Evolutionary conservation across 2,329 filamentous ascomycete genomes (phyloP).

Genomic region (Magnaporthiopsis incrustans): DNA sequence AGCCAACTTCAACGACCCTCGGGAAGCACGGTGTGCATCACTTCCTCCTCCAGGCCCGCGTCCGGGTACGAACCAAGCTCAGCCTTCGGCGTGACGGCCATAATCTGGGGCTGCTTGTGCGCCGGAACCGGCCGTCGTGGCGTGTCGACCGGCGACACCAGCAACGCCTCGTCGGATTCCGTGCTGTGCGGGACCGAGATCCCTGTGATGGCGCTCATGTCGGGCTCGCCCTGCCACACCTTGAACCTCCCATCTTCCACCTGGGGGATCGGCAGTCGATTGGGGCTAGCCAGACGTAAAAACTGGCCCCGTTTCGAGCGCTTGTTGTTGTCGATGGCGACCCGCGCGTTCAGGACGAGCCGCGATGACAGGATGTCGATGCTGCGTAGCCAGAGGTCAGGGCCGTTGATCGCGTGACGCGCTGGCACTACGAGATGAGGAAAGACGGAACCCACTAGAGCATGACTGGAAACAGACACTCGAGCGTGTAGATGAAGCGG

Average conservation of each 20-base stretch:
- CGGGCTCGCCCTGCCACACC: background rate
- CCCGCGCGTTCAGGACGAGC: background rate
- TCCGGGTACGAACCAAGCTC: background rate
- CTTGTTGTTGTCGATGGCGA: background rate
- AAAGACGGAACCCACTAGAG: conserved; percentile 25
- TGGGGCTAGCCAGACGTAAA: background rate
- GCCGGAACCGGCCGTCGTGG: background rate
- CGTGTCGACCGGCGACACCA: background rate
- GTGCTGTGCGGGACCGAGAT: background rate
- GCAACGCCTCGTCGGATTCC: background rate
- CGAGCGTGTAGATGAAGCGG: conserved; percentile 32
- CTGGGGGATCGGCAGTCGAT: background rate
- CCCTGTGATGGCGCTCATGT: background rate
- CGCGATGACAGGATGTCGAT: conserved; percentile 6
- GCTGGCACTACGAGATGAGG: background rate
- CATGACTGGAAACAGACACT: conserved; percentile 33
- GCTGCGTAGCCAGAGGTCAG: conserved; percentile 9
- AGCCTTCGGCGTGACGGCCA: background rate
- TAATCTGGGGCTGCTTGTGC: background rate
- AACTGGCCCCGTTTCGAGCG: background rate
- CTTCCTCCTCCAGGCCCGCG: no score
- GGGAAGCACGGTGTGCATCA: no score
- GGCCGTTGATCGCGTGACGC: background rate
- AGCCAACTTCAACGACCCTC: no score
- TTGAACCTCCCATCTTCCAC: background rate